Percentiles rank a stretch among this genome's conserved stretches.
These are phyloP conservation scores for Trametes punicea DNA, from an alignment of 768 basidiomycete species.

Conservation along the genomic window DNA sequence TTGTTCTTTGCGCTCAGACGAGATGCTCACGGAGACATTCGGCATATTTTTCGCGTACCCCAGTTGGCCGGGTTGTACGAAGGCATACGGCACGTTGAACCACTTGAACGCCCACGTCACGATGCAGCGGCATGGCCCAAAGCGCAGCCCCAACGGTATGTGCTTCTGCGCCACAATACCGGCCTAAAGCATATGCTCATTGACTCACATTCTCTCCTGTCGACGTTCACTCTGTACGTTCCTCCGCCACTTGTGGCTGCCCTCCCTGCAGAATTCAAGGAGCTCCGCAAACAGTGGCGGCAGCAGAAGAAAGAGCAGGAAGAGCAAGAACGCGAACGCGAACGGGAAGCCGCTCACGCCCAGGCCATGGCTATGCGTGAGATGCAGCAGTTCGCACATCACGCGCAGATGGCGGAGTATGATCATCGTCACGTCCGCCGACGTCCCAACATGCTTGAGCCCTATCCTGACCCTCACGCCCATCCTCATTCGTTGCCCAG, in stretches of 20 bases:
- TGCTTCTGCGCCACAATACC: constrained; percentile 19
- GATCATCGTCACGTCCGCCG: constrained; percentile 16
- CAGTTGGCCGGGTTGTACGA: constrained; percentile 47
- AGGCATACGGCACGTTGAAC: constrained; percentile 92
- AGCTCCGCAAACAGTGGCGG: constrained; percentile 94
- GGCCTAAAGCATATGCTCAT: constrained; percentile 5
- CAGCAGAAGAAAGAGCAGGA: constrained; percentile 81
- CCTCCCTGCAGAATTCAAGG: constrained; percentile 82
- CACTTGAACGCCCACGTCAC: constrained; percentile 97
- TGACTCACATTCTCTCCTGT: constrained; percentile 11
- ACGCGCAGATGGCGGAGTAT: constrained; percentile 9
- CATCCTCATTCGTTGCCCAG: constrained; percentile 14
- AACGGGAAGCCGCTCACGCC: constrained; percentile 17
- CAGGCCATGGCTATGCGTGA: constrained; percentile 15
- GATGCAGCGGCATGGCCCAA: constrained; percentile 96
- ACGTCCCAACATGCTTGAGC: constrained; percentile 14
- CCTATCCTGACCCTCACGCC: constrained; percentile 18
- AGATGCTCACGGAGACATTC: constrained; percentile 1
- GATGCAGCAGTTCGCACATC: constrained; percentile 8
- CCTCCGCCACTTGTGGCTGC: not conserved
- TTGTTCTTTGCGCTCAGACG: not conserved
- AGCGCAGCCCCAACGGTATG: constrained; percentile 87
- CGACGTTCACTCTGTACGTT: not conserved
- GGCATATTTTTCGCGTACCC: not conserved
- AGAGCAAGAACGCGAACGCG: constrained; percentile 25